Percentiles rank a stretch among this genome's conserved stretches.
phyloP scores from a whole-genome alignment of 768 basidiomycete genomes.

The Leucocoprinus sp. region DNA sequence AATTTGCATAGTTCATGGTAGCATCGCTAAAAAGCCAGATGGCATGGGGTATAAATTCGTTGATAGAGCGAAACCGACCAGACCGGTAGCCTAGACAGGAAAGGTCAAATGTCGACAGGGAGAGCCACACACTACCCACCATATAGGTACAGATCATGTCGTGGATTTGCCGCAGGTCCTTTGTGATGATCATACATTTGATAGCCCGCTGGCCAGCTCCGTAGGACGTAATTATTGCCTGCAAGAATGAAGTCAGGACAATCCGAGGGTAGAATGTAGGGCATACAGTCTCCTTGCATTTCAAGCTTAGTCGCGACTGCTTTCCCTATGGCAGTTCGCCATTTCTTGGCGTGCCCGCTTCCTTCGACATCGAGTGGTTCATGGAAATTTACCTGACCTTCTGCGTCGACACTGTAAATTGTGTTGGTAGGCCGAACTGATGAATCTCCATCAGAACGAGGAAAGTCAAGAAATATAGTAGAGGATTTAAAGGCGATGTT shows the following conservation, averaged over 20 bases:
- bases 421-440: slow-evolving; percentile 51
- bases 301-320: slow-evolving; percentile 35
- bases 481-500: slow-evolving; percentile 36
- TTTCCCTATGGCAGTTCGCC: slow-evolving; percentile 40
- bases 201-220: slow-evolving; percentile 60
- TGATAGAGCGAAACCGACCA: slow-evolving; percentile 64
- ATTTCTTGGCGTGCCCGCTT: slow-evolving; percentile 39
- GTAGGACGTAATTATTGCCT: slow-evolving; percentile 57
- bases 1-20: slow-evolving; percentile 38
- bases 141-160: slow-evolving; percentile 74
- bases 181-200: slow-evolving; percentile 70
- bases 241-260: neutral
- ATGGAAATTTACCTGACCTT: slow-evolving; percentile 70
- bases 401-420: slow-evolving; percentile 40
- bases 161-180: slow-evolving; percentile 40
- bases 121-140: slow-evolving; percentile 35
- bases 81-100: slow-evolving; percentile 33
- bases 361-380: slow-evolving; percentile 44
- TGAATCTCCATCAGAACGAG: slow-evolving; percentile 50
- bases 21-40: slow-evolving; percentile 64
- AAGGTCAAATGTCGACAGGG: slow-evolving; percentile 3
- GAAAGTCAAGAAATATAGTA: slow-evolving; percentile 50
- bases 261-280: neutral
- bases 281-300: slow-evolving; percentile 37
- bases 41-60: slow-evolving; percentile 81